Conservation (phyloP, 371 early-diverging fungal species). For the Synchytrium microbalum region DNA sequence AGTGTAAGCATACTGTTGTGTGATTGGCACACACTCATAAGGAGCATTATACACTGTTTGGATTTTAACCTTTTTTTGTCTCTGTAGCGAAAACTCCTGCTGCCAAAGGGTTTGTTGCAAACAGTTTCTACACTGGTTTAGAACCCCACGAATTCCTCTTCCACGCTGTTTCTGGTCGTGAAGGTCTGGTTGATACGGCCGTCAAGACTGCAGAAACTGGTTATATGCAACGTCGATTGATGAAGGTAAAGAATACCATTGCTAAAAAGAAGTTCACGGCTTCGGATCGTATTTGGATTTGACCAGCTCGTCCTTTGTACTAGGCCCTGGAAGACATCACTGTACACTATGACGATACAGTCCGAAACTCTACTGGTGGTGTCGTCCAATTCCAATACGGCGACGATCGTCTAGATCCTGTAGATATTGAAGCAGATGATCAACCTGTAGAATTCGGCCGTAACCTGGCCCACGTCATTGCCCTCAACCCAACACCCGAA, state of each 20-base stretch:
- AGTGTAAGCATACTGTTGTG: conserved; percentile 47
- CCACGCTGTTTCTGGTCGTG: conserved; percentile 99
- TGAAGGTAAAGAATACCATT: conserved; percentile 63
- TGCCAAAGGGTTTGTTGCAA: conserved; percentile 97
- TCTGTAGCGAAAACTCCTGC: conserved; percentile 69
- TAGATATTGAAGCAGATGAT: conserved; percentile 87
- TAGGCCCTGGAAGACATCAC: conserved; percentile 93
- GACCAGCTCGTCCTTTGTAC: conserved; percentile 1
- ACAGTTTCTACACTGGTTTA: conserved; percentile 95
- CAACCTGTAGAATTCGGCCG: conserved; percentile 84
- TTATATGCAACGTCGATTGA: conserved; percentile 98
- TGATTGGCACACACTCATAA: too few relatives aligned
- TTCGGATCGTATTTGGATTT: not conserved
- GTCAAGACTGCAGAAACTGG: conserved; percentile 99
- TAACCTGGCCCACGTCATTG: conserved; percentile 59
- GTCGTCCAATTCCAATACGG: conserved; percentile 98
- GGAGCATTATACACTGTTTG: not conserved
- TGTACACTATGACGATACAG: conserved; percentile 92
- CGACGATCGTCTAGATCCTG: conserved; percentile 97
- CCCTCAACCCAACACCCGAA: not conserved
- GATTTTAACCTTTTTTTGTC: not conserved
- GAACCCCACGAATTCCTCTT: conserved; percentile 97
- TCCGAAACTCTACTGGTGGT: conserved; percentile 88
- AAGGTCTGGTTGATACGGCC: conserved; percentile 99
- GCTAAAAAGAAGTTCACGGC: too few relatives aligned